Conservation (phyloP, 306 rosid genomes). For the Dalbergia cochinchinensis region DNA sequence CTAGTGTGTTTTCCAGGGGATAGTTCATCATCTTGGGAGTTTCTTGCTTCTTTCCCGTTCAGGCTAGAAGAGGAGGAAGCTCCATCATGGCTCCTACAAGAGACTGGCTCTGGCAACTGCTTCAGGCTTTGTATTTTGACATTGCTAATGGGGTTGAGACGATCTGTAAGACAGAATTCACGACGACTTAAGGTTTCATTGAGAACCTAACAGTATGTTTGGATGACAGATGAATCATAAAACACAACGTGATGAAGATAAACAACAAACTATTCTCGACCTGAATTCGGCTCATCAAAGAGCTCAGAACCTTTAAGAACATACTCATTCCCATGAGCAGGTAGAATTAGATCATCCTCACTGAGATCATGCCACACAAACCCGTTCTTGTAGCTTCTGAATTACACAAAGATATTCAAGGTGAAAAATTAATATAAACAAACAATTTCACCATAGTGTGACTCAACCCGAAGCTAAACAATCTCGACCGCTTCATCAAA, state of each 20-base stretch:
- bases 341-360: conserved; percentile 81
- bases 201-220: background rate
- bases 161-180: conserved; percentile 55
- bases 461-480: conserved; percentile 22
- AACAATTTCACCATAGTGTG: conserved; percentile 7
- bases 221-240: background rate
- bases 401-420: conserved; percentile 38
- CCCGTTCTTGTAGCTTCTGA: conserved; percentile 91
- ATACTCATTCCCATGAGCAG: conserved; percentile 88
- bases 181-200: conserved; percentile 31
- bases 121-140: conserved; percentile 69
- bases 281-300: conserved; percentile 82
- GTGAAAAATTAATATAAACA: conserved; percentile 24
- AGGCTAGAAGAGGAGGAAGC: conserved; percentile 86
- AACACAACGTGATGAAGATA: conserved; percentile 23
- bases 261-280: conserved; percentile 46
- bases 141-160: conserved; percentile 61
- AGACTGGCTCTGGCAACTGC: conserved; percentile 74
- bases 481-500: conserved; percentile 12
- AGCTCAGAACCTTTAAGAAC: conserved; percentile 98
- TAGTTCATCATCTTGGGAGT: conserved; percentile 76
- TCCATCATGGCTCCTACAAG: conserved; percentile 75
- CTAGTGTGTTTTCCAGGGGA: conserved; percentile 56
- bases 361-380: conserved; percentile 96
- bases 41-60: conserved; percentile 77